Conservation (phyloP, 257 asterid species). For the Paulownia fortunei region DNA sequence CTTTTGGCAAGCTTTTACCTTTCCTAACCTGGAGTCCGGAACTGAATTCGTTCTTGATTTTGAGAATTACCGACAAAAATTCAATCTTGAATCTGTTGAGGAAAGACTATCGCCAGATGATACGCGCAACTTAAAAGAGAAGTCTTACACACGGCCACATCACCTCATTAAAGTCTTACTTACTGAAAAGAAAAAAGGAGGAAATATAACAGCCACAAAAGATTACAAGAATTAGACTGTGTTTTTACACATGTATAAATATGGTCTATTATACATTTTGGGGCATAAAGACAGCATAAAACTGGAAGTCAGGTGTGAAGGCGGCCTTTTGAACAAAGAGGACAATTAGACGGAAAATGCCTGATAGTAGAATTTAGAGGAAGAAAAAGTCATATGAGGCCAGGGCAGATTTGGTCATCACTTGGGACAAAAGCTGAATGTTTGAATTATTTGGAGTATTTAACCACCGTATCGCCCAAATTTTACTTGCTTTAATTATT, state of each 20-base stretch:
- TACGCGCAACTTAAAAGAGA: constrained; percentile 12
- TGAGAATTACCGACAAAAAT: constrained; percentile 25
- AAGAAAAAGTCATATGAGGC: constrained; percentile 13
- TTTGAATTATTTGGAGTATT: too few relatives aligned
- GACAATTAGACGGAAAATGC: constrained; percentile 18
- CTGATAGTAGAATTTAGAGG: neutral
- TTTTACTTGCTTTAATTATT: too few relatives aligned
- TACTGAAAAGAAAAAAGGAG: neutral
- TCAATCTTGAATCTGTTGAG: constrained; percentile 25
- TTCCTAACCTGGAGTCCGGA: constrained; percentile 23
- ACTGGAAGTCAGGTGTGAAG: constrained; percentile 37
- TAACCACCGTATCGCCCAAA: too few relatives aligned
- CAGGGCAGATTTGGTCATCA: neutral
- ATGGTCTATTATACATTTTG: neutral
- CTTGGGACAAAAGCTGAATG: neutral
- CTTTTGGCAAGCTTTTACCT: neutral
- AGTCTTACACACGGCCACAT: constrained; percentile 29
- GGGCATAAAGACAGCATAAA: constrained; percentile 12
- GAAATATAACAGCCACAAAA: neutral
- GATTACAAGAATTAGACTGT: neutral
- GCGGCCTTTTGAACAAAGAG: constrained; percentile 35
- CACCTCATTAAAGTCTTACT: constrained; percentile 28
- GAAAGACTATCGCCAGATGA: neutral
- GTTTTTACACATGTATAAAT: neutral
- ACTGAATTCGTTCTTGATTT: constrained; percentile 14